Percentiles rank a stretch among this genome's conserved stretches.
Evolutionary conservation across 2,329 filamentous ascomycete species (phyloP).

Genomic region (Trichophyton benhamiae): DNA sequence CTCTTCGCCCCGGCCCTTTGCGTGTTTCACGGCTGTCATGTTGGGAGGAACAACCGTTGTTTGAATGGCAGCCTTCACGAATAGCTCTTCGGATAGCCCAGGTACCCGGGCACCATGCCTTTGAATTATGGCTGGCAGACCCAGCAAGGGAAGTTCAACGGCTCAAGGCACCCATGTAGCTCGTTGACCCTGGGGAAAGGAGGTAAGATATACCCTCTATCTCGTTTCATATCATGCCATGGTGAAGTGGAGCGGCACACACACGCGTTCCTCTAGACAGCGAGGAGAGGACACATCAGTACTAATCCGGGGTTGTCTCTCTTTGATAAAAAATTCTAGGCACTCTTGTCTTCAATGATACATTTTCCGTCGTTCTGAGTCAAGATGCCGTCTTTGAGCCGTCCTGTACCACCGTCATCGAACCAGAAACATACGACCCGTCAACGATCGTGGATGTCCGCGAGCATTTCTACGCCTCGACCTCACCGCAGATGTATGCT

Average conservation of each 20-base stretch:
- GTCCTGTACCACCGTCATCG: slow-evolving; percentile 27
- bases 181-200: slow-evolving; percentile 4
- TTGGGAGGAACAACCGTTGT: background rate
- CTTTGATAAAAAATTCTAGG: slow-evolving; percentile 18
- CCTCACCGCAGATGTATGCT: slow-evolving; percentile 84
- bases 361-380: slow-evolving; percentile 33
- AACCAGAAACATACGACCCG: slow-evolving; percentile 22
- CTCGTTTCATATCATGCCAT: background rate
- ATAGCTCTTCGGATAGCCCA: background rate
- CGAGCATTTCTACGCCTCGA: slow-evolving; percentile 88
- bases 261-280: background rate
- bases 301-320: background rate
- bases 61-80: slow-evolving; percentile 7
- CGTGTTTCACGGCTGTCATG: background rate
- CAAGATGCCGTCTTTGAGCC: slow-evolving; percentile 40
- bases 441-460: slow-evolving; percentile 53
- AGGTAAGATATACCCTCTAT: slow-evolving; percentile 2
- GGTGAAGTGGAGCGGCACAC: background rate
- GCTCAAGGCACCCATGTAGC: background rate
- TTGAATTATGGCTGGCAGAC: slow-evolving; percentile 2
- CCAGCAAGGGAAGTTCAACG: slow-evolving; percentile 3
- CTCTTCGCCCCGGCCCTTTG: background rate
- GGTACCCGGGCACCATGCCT: slow-evolving; percentile 9
- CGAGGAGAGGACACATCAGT: background rate
- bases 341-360: slow-evolving; percentile 31